Evolutionary conservation across 495 filamentous ascomycete genomes (phyloP), one percentile per base, ranked within the genome.

Genomic region (Elaphomyces granulatus): DNA sequence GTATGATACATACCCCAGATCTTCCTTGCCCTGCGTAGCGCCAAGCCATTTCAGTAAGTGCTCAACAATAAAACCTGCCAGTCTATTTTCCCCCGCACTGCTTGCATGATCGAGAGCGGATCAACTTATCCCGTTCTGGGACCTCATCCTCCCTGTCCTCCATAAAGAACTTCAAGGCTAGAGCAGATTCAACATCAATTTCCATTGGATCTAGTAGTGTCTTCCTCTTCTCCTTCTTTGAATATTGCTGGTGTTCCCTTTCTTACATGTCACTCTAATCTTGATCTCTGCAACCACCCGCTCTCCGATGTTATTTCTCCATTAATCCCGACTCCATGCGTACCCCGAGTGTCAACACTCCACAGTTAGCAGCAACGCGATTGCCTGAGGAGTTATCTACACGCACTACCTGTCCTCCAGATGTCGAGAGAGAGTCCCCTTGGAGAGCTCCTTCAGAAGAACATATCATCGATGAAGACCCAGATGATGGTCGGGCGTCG

Each of bases 381-480:
- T 65, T 67, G 52, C 69, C 63, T 54, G 63, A 56, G 39, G 69
- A 67, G 47, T 56, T 64, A 44, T 61, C 63, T 39, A 54, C 56
- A 43, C 74, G 69, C 52, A 58, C 67, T 32, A 65, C 70, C 44
- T 78, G 74, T 59, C 75, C 74, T 21, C 72, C 74, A 16, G 75
- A 78, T 41, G 44, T 54, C 19, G 63, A 69, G 42, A 54, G 66
- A 42, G 44, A 56, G 20, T 48, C 63, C 9, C 40, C 53, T 46
- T 66, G 64, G 62, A 58, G 55, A 56, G 58, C 60, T 40, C 54
- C 54, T 32, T 49, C 52, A 2, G 58, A 58, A 20, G 42, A 46
- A 15, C 45, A 46, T 16, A 37, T 47, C 28, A 36, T 45, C 31
- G 43, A 49, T 0, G 52, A 47, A 28, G 48, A 44, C 20, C 40